Evolutionary conservation across 345 rosid species (phyloP).

Genomic region (rapeseed (Brassica napus)): DNA sequence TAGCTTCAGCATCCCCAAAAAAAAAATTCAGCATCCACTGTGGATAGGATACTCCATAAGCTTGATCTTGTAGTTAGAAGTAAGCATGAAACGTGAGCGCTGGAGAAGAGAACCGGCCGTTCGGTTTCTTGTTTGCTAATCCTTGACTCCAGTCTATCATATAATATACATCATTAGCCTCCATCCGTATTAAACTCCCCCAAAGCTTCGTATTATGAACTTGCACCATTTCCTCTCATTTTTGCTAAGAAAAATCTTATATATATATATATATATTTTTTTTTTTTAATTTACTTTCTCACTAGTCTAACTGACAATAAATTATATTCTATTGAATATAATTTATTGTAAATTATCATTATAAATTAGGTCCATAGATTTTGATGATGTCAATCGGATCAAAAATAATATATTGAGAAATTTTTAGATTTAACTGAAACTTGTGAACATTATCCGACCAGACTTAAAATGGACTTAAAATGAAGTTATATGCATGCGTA

Average conservation of each 20-base stretch:
- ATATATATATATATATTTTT: no score
- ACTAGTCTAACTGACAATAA: neutral
- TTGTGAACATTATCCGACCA: constrained; percentile 30
- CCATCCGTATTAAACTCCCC: neutral
- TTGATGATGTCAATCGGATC: constrained; percentile 6
- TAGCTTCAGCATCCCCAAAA: neutral
- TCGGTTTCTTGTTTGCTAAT: constrained; percentile 38
- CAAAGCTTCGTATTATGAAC: neutral
- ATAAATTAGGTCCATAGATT: neutral
- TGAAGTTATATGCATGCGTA: constrained; percentile 27
- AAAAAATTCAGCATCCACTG: neutral
- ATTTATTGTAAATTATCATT: neutral
- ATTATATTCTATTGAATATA: no score
- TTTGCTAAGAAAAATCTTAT: no score
- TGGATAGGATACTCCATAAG: neutral
- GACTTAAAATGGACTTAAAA: constrained; percentile 10
- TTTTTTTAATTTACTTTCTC: no score
- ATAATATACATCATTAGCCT: neutral
- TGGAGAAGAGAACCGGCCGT: constrained; percentile 36
- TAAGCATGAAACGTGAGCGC: constrained; percentile 15
- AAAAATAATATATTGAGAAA: neutral
- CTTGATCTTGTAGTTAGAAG: neutral
- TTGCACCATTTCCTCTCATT: neutral
- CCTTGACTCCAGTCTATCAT: neutral
- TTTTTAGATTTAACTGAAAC: constrained; percentile 26